Evolutionary conservation across 148 eudicot species (phyloP).

Genomic region (Silene conica): DNA sequence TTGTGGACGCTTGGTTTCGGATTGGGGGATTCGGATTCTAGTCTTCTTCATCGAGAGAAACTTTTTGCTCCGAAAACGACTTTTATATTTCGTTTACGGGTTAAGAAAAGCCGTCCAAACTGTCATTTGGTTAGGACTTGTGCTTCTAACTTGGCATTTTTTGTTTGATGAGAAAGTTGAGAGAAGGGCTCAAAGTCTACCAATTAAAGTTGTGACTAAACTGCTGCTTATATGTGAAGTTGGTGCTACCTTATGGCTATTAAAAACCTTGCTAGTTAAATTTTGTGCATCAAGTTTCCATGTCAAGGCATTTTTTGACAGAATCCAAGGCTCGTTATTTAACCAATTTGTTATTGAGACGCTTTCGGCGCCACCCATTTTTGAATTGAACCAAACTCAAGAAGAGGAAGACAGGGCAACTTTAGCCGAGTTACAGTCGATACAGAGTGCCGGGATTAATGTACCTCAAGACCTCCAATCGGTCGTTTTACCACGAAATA

Average conservation of each 20-base stretch:
- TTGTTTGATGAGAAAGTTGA: slow-evolving; percentile 46
- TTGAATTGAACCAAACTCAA: slow-evolving; percentile 32
- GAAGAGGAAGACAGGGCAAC: slow-evolving; percentile 53
- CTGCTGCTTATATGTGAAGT: slow-evolving; percentile 45
- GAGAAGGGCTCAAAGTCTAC: slow-evolving; percentile 28
- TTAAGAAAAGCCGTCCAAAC: slow-evolving; percentile 61
- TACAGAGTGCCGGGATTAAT: slow-evolving; percentile 49
- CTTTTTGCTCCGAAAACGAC: slow-evolving; percentile 53
- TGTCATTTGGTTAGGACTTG: slow-evolving; percentile 70
- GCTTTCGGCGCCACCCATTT: slow-evolving; percentile 60
- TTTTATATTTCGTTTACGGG: slow-evolving; percentile 78
- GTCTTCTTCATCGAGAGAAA: slow-evolving; percentile 78
- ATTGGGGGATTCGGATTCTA: slow-evolving; percentile 58
- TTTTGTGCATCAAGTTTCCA: slow-evolving; percentile 79
- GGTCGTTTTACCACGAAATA: slow-evolving; percentile 15
- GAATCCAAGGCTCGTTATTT: slow-evolving; percentile 68
- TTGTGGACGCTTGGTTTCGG: slow-evolving; percentile 80
- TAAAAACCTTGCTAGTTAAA: slow-evolving; percentile 69
- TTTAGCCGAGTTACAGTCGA: slow-evolving; percentile 37
- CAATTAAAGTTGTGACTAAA: slow-evolving; percentile 43
- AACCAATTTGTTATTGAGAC: slow-evolving; percentile 83
- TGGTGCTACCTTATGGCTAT: slow-evolving; percentile 51
- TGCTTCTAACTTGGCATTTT: slow-evolving; percentile 57
- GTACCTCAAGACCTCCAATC: slow-evolving; percentile 46
- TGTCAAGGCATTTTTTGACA: slow-evolving; percentile 72